Evolutionary conservation across 2,329 filamentous ascomycete species (phyloP).

Genomic region (Colletotrichum echinochloae): DNA sequence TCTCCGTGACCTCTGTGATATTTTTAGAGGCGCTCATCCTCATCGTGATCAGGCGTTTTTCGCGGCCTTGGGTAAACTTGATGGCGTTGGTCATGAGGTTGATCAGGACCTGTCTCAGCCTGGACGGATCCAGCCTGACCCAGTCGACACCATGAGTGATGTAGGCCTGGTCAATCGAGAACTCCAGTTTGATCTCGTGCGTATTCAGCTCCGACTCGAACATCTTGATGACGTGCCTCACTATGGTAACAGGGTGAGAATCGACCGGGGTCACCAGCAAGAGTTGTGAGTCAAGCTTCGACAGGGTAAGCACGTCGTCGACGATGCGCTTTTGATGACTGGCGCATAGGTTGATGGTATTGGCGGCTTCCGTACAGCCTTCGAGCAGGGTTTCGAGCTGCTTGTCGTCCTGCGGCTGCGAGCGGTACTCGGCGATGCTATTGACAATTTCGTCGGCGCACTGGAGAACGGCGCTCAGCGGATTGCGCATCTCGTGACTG

Average conservation of each 20-base stretch:
- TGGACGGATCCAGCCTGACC: slow-evolving; percentile 80
- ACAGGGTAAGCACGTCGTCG: slow-evolving; percentile 74
- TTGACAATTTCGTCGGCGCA: slow-evolving; percentile 79
- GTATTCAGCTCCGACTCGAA: slow-evolving; percentile 81
- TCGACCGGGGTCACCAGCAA: slow-evolving; percentile 78
- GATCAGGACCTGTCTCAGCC: slow-evolving; percentile 80
- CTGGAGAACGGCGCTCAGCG: slow-evolving; percentile 79
- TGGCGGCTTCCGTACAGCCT: slow-evolving; percentile 77
- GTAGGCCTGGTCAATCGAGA: slow-evolving; percentile 76
- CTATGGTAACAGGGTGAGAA: slow-evolving; percentile 75
- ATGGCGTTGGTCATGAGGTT: slow-evolving; percentile 79
- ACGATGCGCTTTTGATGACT: slow-evolving; percentile 82
- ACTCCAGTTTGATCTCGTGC: slow-evolving; percentile 78
- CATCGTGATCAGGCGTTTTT: slow-evolving; percentile 70
- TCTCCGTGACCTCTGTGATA: slow-evolving; percentile 55
- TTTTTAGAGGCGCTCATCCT: slow-evolving; percentile 72
- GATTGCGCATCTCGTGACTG: slow-evolving; percentile 82
- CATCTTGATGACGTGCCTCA: slow-evolving; percentile 79
- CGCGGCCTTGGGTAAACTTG: slow-evolving; percentile 73
- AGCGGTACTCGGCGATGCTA: slow-evolving; percentile 59
- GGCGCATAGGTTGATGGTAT: slow-evolving; percentile 83
- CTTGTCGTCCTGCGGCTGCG: slow-evolving; percentile 48
- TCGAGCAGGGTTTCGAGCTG: slow-evolving; percentile 64
- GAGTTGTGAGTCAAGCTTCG: slow-evolving; percentile 78
- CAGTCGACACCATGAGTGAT: slow-evolving; percentile 73